These are phyloP conservation scores for Yarrowia deformans DNA, from an alignment of 805 yeast species.

Conservation along the genomic window DNA sequence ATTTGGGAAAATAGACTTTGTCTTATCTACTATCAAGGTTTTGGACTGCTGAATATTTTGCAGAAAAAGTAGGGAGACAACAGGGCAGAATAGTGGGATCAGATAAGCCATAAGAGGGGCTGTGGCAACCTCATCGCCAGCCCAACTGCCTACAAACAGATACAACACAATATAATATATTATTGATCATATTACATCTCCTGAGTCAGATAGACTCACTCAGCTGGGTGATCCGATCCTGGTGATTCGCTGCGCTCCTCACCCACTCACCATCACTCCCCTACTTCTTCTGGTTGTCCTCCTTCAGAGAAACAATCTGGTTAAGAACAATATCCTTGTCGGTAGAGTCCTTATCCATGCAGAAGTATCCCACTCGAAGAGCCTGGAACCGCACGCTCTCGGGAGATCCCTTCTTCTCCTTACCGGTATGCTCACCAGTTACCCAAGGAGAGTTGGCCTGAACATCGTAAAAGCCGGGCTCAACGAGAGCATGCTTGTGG, in stretches of 20 bases:
- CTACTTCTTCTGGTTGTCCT: constrained; percentile 57
- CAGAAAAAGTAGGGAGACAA: no score
- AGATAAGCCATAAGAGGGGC: no score
- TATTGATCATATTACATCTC: no score
- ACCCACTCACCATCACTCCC: no score
- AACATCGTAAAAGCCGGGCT: constrained; percentile 75
- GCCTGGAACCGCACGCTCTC: constrained; percentile 98
- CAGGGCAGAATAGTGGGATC: background rate
- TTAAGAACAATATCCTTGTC: constrained; percentile 73
- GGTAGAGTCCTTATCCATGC: constrained; percentile 80
- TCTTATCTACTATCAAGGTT: constrained; percentile 32
- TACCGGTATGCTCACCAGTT: constrained; percentile 65
- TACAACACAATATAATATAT: no score
- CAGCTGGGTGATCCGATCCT: no score
- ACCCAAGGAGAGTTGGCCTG: constrained; percentile 76
- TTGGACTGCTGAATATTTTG: background rate
- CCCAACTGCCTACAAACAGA: no score
- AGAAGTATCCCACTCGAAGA: constrained; percentile 93
- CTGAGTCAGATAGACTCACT: no score
- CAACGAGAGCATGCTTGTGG: constrained; percentile 71
- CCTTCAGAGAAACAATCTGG: constrained; percentile 92
- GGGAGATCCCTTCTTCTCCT: constrained; percentile 60
- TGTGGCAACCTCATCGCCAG: no score
- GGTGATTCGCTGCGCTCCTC: background rate
- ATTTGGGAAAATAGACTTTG: background rate